Conservation (phyloP, 2,329 filamentous ascomycete genomes). For the Epichloe scottii region DNA sequence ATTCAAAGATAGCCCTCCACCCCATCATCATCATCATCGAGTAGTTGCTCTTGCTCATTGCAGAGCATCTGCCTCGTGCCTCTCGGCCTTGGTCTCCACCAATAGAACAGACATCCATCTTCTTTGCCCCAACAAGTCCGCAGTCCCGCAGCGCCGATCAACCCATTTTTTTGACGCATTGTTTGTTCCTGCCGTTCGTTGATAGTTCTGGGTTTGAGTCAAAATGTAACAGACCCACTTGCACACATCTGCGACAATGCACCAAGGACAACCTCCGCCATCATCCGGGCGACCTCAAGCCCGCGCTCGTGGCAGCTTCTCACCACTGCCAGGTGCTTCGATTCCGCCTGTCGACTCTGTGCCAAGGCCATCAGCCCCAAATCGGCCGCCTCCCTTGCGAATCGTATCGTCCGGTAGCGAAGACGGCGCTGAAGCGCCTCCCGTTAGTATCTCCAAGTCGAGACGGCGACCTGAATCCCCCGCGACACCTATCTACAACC, state of each 20-base stretch:
- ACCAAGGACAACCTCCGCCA: constrained; percentile 22
- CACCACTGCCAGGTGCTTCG: constrained; percentile 30
- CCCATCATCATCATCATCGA: too few species aligned
- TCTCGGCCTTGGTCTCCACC: neutral
- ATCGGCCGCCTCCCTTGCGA: constrained; percentile 22
- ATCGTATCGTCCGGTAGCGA: constrained; percentile 20
- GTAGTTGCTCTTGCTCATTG: too few species aligned
- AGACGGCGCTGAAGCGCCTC: constrained; percentile 13
- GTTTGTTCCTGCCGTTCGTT: constrained; percentile 1
- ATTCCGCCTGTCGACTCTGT: constrained; percentile 17
- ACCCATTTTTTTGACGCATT: neutral
- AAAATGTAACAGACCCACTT: constrained; percentile 30
- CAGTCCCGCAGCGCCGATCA: neutral
- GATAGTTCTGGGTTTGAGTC: constrained; percentile 8
- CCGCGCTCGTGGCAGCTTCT: constrained; percentile 43
- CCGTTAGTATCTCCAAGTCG: constrained; percentile 34
- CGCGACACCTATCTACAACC: constrained; percentile 34
- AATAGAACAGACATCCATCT: neutral
- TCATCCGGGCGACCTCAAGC: constrained; percentile 24
- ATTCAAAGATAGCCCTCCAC: too few species aligned
- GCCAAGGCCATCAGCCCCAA: constrained; percentile 13
- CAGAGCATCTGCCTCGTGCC: too few species aligned
- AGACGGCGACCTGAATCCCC: constrained; percentile 27
- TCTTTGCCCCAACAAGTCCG: neutral
- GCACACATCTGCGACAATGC: constrained; percentile 28